These are phyloP conservation scores for Pseudogymnoascus sp. DNA, from an alignment of 2,329 filamentous ascomycete genomes.

Conservation along the genomic window DNA sequence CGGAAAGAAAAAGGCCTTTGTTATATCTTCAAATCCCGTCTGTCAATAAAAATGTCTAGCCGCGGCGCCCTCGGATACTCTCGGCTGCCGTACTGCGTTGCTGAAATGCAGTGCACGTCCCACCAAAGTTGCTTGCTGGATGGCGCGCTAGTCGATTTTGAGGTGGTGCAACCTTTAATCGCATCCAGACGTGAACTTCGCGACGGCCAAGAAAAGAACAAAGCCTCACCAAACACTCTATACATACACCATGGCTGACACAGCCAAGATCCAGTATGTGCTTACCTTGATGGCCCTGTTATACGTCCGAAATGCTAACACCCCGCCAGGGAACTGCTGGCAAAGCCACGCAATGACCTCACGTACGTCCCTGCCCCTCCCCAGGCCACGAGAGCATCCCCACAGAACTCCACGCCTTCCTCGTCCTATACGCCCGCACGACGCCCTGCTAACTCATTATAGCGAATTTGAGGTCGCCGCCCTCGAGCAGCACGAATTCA, in stretches of 20 bases:
- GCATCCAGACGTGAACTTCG: constrained; percentile 18
- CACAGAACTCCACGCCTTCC: constrained; percentile 16
- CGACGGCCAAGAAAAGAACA: constrained; percentile 16
- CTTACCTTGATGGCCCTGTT: not conserved
- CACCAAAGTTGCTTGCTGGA: not conserved
- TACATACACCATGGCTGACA: constrained; percentile 48
- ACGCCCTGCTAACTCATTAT: constrained; percentile 20
- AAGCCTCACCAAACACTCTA: constrained; percentile 18
- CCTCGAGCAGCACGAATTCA: constrained; percentile 71
- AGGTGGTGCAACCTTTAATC: constrained; percentile 9
- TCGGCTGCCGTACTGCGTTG: not conserved
- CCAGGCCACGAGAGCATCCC: constrained; percentile 9
- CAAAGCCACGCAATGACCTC: constrained; percentile 81
- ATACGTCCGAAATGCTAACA: constrained; percentile 16
- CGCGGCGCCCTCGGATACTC: not conserved
- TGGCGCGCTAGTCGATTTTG: constrained; percentile 17
- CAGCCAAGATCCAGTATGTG: constrained; percentile 58
- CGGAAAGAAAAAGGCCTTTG: constrained; percentile 7
- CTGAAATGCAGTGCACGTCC: not conserved
- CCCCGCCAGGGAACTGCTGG: constrained; percentile 65
- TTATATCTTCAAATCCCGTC: not conserved
- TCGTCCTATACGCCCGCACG: not conserved
- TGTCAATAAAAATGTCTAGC: constrained; percentile 3
- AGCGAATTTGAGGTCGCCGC: constrained; percentile 89
- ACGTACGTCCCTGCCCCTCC: constrained; percentile 54